A percentile compares a stretch with the other conserved stretches of the same genome.
These are phyloP conservation scores for Penicillium sp. DNA, from an alignment of 2,329 filamentous ascomycete species.

Conservation along the genomic window DNA sequence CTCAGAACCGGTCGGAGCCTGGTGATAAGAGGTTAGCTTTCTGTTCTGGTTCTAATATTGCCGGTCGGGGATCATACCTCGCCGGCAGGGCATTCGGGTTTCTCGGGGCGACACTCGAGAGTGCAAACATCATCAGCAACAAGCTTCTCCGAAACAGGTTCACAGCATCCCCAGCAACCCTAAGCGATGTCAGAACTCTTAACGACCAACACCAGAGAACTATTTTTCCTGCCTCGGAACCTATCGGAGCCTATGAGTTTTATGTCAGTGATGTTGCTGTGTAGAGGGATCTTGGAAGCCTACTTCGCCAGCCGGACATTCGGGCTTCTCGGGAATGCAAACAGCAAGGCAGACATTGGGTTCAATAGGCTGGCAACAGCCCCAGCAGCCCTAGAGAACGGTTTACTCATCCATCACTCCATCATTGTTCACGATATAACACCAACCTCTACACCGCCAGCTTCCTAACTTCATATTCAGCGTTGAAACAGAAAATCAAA, in stretches of 20 bases:
- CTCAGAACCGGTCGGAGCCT: background rate
- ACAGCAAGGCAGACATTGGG: background rate
- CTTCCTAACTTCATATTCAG: background rate
- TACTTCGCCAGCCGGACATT: slow-evolving; percentile 12
- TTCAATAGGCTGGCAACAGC: slow-evolving; percentile 2
- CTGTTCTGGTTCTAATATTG: background rate
- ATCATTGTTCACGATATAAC: background rate
- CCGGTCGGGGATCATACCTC: background rate
- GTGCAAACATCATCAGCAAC: background rate
- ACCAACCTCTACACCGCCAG: background rate
- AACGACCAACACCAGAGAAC: background rate
- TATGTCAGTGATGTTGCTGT: background rate
- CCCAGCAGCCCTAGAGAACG: slow-evolving; percentile 10
- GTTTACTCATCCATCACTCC: background rate
- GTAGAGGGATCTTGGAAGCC: background rate
- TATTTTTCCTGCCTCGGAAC: background rate
- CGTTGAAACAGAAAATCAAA: background rate
- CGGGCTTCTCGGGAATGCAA: slow-evolving; percentile 7
- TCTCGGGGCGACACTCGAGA: background rate
- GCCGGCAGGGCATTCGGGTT: background rate
- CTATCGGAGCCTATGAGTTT: background rate
- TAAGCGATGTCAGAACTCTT: background rate
- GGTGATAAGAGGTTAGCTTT: background rate
- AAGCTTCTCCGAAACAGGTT: background rate
- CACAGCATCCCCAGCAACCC: background rate